These are phyloP conservation scores for Penicillium sp. DNA, from an alignment of 2,329 filamentous ascomycete species.

Conservation along the genomic window DNA sequence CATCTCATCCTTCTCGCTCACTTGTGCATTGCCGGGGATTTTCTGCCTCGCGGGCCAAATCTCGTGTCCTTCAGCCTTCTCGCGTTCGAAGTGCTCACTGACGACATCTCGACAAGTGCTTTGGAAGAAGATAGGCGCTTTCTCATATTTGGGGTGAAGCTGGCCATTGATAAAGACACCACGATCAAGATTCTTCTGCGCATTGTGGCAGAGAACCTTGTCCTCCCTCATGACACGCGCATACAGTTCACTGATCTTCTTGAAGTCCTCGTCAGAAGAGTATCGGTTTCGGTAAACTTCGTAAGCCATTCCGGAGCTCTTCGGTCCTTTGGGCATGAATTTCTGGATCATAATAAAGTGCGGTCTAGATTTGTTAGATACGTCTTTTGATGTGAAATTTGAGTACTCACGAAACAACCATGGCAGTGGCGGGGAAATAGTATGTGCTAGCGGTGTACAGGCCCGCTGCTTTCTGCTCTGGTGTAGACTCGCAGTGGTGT, in stretches of 20 bases:
- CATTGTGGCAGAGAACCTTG: slow-evolving; percentile 63
- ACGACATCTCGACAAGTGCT: slow-evolving; percentile 55
- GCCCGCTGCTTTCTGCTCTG: slow-evolving; percentile 54
- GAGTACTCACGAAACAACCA: slow-evolving; percentile 37
- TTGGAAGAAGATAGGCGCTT: slow-evolving; percentile 64
- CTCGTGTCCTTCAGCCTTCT: slow-evolving; percentile 51
- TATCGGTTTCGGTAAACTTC: slow-evolving; percentile 67
- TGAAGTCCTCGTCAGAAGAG: slow-evolving; percentile 63
- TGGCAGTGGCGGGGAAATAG: slow-evolving; percentile 36
- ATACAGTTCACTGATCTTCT: slow-evolving; percentile 62
- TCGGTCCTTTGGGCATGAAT: slow-evolving; percentile 61
- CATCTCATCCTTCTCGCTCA: slow-evolving; percentile 31
- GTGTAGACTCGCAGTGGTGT: slow-evolving; percentile 54
- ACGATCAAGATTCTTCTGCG: slow-evolving; percentile 65
- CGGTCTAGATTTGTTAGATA: slow-evolving; percentile 47
- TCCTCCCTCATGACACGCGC: slow-evolving; percentile 68
- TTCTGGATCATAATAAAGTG: slow-evolving; percentile 68
- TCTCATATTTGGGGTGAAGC: slow-evolving; percentile 65
- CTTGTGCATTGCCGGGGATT: slow-evolving; percentile 17
- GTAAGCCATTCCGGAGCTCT: slow-evolving; percentile 61
- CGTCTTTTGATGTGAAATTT: neutral
- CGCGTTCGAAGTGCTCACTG: slow-evolving; percentile 52
- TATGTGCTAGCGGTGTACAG: slow-evolving; percentile 44
- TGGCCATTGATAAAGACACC: slow-evolving; percentile 67
- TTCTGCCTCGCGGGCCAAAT: slow-evolving; percentile 57